Percentiles rank a stretch among this genome's conserved stretches.
Evolutionary conservation across 2,329 filamentous ascomycete genomes (phyloP).

Genomic region (Pseudopyricularia cyperi): DNA sequence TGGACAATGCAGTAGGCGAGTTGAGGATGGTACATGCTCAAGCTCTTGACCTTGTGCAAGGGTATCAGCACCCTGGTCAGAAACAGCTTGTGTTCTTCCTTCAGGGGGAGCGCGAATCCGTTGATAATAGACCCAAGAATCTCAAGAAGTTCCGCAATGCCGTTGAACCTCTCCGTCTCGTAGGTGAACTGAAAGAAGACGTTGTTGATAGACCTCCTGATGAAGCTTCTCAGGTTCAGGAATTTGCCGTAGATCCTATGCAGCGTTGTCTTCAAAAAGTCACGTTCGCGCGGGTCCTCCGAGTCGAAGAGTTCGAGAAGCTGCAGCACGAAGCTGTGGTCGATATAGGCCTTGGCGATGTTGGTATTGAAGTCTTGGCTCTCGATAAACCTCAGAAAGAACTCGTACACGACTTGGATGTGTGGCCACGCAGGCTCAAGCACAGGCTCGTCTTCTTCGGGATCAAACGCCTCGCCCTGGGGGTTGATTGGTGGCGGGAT

Average conservation of each 20-base stretch:
- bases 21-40: constrained; percentile 99
- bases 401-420: constrained; percentile 98
- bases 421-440: constrained; percentile 98
- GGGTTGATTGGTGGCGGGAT: constrained; percentile 96
- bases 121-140: constrained; percentile 99
- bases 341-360: constrained; percentile 96
- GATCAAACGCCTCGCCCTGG: constrained; percentile 95
- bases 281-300: constrained; percentile 88
- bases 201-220: constrained; percentile 97
- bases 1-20: constrained; percentile 98
- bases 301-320: constrained; percentile 97
- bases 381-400: constrained; percentile 97
- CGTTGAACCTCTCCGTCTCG: constrained; percentile 96
- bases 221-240: constrained; percentile 92
- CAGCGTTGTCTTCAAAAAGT: constrained; percentile 95
- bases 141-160: constrained; percentile 90
- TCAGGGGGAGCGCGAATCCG: constrained; percentile 88
- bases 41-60: constrained; percentile 93
- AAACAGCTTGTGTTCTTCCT: constrained; percentile 98
- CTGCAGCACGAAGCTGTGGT: constrained; percentile 93
- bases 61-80: constrained; percentile 85
- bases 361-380: constrained; percentile 99
- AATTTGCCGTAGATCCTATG: constrained; percentile 99
- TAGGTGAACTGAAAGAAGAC: constrained; percentile 99
- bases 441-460: constrained; percentile 95